Base-by-base conservation (phyloP, 148 eudicot genomes). In the Chenopodium suecicum region DNA sequence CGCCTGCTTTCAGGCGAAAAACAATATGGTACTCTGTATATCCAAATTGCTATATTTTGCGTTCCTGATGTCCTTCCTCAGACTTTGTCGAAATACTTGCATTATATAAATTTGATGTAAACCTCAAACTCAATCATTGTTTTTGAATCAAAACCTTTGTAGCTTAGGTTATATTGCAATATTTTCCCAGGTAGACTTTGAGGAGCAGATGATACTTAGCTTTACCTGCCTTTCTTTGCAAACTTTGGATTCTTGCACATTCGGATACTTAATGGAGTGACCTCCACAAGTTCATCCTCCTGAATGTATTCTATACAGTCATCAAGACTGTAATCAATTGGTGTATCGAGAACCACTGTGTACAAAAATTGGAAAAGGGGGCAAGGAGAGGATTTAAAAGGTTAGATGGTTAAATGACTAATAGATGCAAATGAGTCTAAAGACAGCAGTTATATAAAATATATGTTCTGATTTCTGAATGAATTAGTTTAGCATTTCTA, bases 261-360 rank as follows among this genome's bases (percentile, higher is more conserved):
- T 32, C 99, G 90, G 84, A 96, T 90, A 84, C 93, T 89, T 69
- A 14, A 20, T 16, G 99, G 99, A 65, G 99, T 96, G 60, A 96
- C 98, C 83, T 96, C 99, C 83, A 96, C 99, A 41, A 96, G 91
- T 83, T 96, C 99, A 83, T 96, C 99, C 85, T 94, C 99, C 86
- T 96, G 95, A 86, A 96, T 96, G 89, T 96, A 96, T 80, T 96
- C 99, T 78, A 96, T 96, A 91, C 99, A 96, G 83, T 96, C 99
- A 64, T 96, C 99, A 69, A 96, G 87, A 88, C 99, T 96, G 79
- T 89, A 96, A 44, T 91, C 94, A 86, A 92, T 37, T 58, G 98
- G 94, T 65, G 98, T 85, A 74, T 96, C 98, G 34, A 94, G 90
- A 83, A 96, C 94, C 83, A 96, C 99, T 95, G 90, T 86, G 80